Evolutionary conservation across 257 asterid species (phyloP).

Genomic region (Ehretia macrophylla): DNA sequence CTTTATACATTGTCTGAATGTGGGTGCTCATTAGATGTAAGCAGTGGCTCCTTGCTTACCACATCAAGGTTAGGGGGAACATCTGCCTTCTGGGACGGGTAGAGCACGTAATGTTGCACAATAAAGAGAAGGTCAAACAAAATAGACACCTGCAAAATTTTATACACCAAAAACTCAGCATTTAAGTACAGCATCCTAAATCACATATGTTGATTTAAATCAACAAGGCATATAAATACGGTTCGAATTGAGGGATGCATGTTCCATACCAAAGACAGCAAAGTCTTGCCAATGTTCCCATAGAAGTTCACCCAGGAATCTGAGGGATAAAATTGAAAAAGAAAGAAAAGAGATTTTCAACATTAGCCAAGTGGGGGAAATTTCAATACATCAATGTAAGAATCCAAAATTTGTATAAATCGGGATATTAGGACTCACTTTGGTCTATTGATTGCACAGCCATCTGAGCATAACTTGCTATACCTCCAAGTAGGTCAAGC

Average conservation of each 20-base stretch:
- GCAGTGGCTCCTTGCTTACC: slow-evolving; percentile 59
- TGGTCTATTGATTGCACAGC: slow-evolving; percentile 90
- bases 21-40: slow-evolving; percentile 34
- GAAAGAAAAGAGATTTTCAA: not conserved
- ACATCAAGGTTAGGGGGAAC: slow-evolving; percentile 23
- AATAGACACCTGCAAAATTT: slow-evolving; percentile 54
- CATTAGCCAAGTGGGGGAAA: not conserved
- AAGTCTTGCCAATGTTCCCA: slow-evolving; percentile 87
- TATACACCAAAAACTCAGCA: slow-evolving; percentile 1
- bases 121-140: slow-evolving; percentile 80
- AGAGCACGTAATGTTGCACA: slow-evolving; percentile 74
- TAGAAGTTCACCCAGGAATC: slow-evolving; percentile 88
- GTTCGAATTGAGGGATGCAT: not conserved
- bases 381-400: not conserved
- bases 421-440: slow-evolving; percentile 34
- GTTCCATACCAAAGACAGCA: slow-evolving; percentile 75
- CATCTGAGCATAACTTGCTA: slow-evolving; percentile 78
- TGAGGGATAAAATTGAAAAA: slow-evolving; percentile 12
- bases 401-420: not conserved
- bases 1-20: slow-evolving; percentile 33
- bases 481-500: slow-evolving; percentile 84
- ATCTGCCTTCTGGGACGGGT: slow-evolving; percentile 33
- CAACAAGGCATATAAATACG: not conserved
- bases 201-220: not conserved
- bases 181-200: not conserved